These are phyloP conservation scores for Gonium pectorale DNA, from an alignment of 139 green algal species.

Conservation along the genomic window DNA sequence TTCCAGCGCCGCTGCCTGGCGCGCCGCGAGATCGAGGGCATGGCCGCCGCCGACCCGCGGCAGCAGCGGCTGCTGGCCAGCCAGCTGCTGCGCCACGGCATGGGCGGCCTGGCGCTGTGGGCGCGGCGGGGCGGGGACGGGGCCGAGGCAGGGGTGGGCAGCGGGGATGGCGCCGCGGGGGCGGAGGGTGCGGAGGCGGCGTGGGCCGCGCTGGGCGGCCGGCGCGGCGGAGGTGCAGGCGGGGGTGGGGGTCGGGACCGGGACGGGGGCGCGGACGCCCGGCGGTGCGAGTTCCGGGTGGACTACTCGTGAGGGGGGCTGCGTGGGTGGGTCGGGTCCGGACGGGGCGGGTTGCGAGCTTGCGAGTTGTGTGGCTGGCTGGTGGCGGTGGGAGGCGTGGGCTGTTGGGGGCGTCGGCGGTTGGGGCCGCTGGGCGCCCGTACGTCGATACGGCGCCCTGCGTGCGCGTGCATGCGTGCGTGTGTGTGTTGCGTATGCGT, in stretches of 20 bases:
- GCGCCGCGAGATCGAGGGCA: no score
- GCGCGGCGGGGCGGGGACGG: neutral
- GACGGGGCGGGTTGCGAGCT: no score
- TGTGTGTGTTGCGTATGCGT: no score
- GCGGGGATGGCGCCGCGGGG: neutral
- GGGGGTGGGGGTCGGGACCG: neutral
- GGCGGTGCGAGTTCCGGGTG: neutral
- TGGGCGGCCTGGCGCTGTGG: conserved; percentile 28
- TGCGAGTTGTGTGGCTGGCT: no score
- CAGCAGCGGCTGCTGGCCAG: neutral
- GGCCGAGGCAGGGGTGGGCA: neutral
- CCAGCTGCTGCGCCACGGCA: neutral
- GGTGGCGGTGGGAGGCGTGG: no score
- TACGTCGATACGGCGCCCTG: no score
- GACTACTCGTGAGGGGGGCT: neutral
- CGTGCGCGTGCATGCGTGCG: no score
- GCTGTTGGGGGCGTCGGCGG: no score
- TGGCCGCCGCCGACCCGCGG: no score
- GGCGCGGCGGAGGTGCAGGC: neutral
- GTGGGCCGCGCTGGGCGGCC: neutral
- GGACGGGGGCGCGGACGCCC: neutral
- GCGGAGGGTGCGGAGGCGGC: neutral
- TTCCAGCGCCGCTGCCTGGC: conserved; percentile 54
- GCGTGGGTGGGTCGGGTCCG: neutral
- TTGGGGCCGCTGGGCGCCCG: no score